Evolutionary conservation across 164 flowering plant species (phyloP).

Genomic region (Warburgia ugandensis): DNA sequence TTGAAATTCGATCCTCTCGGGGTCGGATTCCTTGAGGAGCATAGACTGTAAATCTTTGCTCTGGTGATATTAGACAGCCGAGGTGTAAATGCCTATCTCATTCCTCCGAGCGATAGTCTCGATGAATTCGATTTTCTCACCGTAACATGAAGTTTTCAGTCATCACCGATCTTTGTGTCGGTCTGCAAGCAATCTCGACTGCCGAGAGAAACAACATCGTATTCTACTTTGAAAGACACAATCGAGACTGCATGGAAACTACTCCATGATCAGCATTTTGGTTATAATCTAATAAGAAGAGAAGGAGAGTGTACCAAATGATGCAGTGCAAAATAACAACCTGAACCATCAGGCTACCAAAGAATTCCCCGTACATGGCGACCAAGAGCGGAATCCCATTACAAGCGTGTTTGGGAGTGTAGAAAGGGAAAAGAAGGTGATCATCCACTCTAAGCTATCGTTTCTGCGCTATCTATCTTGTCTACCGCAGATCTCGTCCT

Average conservation of each 20-base stretch:
- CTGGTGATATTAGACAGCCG: too few relatives aligned
- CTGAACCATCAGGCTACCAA: conserved; percentile 64
- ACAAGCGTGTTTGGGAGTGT: conserved; percentile 87
- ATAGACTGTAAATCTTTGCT: too few relatives aligned
- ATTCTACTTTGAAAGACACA: conserved; percentile 64
- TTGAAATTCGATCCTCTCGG: too few relatives aligned
- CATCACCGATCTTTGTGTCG: conserved; percentile 69
- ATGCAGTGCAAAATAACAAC: conserved; percentile 76
- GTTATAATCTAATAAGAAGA: conserved; percentile 81
- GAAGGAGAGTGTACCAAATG: conserved; percentile 80
- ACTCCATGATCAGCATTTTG: conserved; percentile 59
- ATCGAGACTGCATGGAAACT: conserved; percentile 81
- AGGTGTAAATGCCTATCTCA: too few relatives aligned
- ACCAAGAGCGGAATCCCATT: conserved; percentile 81
- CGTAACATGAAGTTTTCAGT: conserved; percentile 68
- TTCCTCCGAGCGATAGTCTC: too few relatives aligned
- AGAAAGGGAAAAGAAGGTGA: conserved; percentile 81
- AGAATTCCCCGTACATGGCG: conserved; percentile 81
- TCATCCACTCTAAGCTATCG: conserved; percentile 69
- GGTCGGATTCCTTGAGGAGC: too few relatives aligned
- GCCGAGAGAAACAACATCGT: conserved; percentile 68
- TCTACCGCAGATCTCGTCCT: too few relatives aligned
- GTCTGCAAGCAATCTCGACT: conserved; percentile 63
- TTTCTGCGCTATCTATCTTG: too few relatives aligned
- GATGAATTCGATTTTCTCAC: too few relatives aligned